Evolutionary conservation across 2,329 filamentous ascomycete genomes (phyloP), one percentile per base, ranked within the genome.

Genomic region (Penicillium polonicum): DNA sequence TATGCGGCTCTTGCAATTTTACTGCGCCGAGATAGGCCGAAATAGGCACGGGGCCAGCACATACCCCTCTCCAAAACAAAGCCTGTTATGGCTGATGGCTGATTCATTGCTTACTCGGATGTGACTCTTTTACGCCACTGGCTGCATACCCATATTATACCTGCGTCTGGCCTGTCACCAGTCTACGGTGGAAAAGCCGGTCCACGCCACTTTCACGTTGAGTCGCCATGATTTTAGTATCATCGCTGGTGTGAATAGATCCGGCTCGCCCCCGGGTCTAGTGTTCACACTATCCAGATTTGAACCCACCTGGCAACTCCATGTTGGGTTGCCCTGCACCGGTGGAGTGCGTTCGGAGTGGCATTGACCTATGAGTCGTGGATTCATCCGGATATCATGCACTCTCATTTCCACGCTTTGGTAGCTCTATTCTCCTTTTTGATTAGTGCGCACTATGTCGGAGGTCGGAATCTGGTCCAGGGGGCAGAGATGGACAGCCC

Each of bases 1-100:
- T 19, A 65, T 65, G 63, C 55, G 63, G 63, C 63, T 65, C 63
- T 65, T 58, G 57, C 44, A 45, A 48, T 52, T 31, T 46, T 52
- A 51, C 58, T 55, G 39, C 33, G 38, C 45, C 41, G 29, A 48
- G 15, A 44, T 23, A 25, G 27, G 48, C 42, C 48, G 23, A 36
- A 31, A 48, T 21, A 36, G 27, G 42, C 55, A 48, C 27, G 17
- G 55, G 48, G 48, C 35, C 42, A 13, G 8, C 21, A 45, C 35
- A 29, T 29, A 31, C 48, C 48, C 42, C 55, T 52, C 35, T 15
- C 44, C 33, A 29, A 29, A 33, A 51, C 15, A 29, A 41, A 17
- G 8, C 15, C 21, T 33, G 9, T 29, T 8, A 52, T 45, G 43
- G 17, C 13, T 36, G 25, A 51, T 36, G 52, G 41, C 45, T 41